Base-by-base conservation (phyloP, 1,284 basidiomycete genomes). In the Melampsora occidentalis region DNA sequence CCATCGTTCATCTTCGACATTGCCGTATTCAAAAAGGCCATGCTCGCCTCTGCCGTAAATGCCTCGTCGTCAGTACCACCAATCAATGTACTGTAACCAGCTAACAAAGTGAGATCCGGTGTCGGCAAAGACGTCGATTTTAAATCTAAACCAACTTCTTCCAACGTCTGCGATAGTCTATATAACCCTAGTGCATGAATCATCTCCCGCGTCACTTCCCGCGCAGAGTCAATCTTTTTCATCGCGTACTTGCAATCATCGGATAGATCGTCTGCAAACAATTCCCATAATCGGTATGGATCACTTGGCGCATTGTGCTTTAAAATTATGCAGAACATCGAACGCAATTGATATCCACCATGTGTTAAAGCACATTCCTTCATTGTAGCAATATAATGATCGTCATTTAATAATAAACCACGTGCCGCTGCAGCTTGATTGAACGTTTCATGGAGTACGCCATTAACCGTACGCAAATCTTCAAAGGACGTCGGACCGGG, bases 291-390 rank as follows among this genome's bases (percentile, higher is more conserved):
- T 1, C 10, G 49, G 7, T 16, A 25, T 0, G 69, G 69, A n/a
- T 61, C 31, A 7, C 53, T 59, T 46, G 69, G 69, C 2, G 69
- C 12, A 9, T 28, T 59, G 33, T 59, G 53, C 7, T 59, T 28
- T 16, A 31, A 61, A 7, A 71, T 71, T 1, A 71, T n/a, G 7
- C n/a, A 18, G 28, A 61, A 70, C 69, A 70, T 59, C 39, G 57
- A 22, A 6, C 5, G 28, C 9, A 70, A 20, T n/a, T 35, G 16
- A 18, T 6, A 70, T 46, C 69, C 69, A 2, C 49, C n/a, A 12
- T 28, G 25, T 1, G 53, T 20, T 6, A 51, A 2, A 16, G 22
- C 22, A 1, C 35, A 35, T 48, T 70, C 35, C 3, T 39, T 28
- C 12, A 62, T 25, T 0, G 51, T 9, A 31, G 35, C 33, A n/a